These are phyloP conservation scores for Pseudogymnoascus sp. DNA, from an alignment of 2,329 filamentous ascomycete genomes.

Conservation along the genomic window DNA sequence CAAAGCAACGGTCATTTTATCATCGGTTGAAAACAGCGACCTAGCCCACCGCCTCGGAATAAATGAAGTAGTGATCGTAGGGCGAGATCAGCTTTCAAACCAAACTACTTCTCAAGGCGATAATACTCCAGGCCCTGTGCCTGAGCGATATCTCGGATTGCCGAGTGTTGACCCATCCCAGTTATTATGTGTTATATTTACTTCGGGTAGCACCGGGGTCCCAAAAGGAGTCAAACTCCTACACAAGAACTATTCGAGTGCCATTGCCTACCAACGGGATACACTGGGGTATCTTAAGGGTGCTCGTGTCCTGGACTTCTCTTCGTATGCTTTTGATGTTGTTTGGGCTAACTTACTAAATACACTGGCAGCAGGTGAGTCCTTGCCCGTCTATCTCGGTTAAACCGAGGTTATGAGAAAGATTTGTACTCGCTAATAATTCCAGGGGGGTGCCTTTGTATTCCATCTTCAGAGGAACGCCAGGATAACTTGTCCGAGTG, in stretches of 20 bases:
- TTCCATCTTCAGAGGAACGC: conserved; percentile 16
- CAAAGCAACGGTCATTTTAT: not conserved
- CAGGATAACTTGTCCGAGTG: conserved; percentile 13
- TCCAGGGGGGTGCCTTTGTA: conserved; percentile 13
- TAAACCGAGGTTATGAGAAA: not conserved
- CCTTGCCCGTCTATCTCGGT: not conserved
- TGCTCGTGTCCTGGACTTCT: conserved; percentile 11
- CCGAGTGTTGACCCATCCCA: not conserved
- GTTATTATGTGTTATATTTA: conserved; percentile 10
- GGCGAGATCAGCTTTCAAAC: not conserved
- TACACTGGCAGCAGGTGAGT: conserved; percentile 10
- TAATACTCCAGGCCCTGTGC: not conserved
- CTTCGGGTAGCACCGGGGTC: conserved; percentile 14
- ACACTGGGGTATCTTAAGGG: not conserved
- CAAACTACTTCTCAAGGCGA: not conserved
- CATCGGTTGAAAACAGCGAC: not conserved
- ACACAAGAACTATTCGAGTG: conserved; percentile 3
- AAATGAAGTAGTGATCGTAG: not conserved
- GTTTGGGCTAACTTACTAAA: conserved; percentile 13
- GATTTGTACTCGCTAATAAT: not conserved
- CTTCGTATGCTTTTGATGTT: conserved; percentile 16
- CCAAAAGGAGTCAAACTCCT: conserved; percentile 13
- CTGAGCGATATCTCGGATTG: not conserved
- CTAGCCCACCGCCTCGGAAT: not conserved
- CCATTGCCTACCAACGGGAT: not conserved